phyloP scores from a whole-genome alignment of 768 basidiomycete genomes.

The Calvatia gigantea region DNA sequence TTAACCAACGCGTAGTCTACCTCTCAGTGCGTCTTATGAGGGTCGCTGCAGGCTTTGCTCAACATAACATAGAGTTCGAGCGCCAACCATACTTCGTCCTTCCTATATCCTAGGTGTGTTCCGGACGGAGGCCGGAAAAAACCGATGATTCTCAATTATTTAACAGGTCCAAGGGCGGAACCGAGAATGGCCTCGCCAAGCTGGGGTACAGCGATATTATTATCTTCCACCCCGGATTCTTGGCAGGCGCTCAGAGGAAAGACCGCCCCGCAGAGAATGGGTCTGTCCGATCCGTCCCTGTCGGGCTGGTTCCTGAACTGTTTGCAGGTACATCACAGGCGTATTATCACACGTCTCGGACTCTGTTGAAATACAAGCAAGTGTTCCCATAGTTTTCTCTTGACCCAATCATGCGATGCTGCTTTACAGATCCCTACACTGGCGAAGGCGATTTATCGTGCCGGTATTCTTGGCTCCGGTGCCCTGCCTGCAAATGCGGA shows the following conservation, averaged over 20 bases:
- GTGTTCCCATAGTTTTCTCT: conserved; percentile 10
- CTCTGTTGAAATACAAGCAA: conserved; percentile 42
- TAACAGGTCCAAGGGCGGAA: conserved; percentile 68
- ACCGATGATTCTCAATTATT: neutral
- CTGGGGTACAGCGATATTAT: conserved; percentile 72
- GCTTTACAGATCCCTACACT: conserved; percentile 43
- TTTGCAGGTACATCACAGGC: conserved; percentile 32
- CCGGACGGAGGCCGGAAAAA: neutral
- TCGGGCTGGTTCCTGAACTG: neutral
- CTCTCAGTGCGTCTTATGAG: conserved; percentile 47
- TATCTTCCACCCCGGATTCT: conserved; percentile 60
- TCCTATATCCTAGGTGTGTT: conserved; percentile 49
- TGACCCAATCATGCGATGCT: neutral
- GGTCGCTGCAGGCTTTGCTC: neutral
- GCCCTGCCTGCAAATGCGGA: conserved; percentile 40
- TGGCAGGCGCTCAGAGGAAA: conserved; percentile 44
- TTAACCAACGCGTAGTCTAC: conserved; percentile 64
- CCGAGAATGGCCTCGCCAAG: conserved; percentile 62
- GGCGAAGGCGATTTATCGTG: conserved; percentile 50
- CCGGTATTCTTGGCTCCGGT: conserved; percentile 52
- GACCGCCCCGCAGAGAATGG: conserved; percentile 36
- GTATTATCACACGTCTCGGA: conserved; percentile 34
- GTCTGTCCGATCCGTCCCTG: conserved; percentile 29
- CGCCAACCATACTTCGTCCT: conserved; percentile 44
- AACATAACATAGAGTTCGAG: conserved; percentile 34